Conservation (phyloP, 1,284 basidiomycete species). For the Boletellus deceptivus region DNA sequence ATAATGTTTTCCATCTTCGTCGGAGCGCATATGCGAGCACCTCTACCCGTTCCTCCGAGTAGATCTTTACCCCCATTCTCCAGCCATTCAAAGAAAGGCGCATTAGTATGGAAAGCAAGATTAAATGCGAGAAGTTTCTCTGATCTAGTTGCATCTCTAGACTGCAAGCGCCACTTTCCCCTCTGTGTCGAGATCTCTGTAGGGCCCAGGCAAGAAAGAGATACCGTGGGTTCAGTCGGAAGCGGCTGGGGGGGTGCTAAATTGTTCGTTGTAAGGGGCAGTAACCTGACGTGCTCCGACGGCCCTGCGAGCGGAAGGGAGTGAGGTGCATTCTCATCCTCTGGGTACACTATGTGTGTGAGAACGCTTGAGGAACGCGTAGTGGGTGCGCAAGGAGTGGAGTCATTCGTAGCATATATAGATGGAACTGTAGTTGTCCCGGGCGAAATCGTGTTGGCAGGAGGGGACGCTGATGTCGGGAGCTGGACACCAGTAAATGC, state of each 20-base stretch:
- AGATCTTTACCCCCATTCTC: slow-evolving; percentile 43
- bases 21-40: slow-evolving; percentile 6
- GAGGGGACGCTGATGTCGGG: slow-evolving; percentile 26
- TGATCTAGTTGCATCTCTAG: not conserved
- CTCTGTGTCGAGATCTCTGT: not conserved
- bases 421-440: not conserved
- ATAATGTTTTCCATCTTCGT: not conserved
- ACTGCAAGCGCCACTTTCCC: not conserved
- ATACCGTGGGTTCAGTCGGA: not conserved
- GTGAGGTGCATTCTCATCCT: slow-evolving; percentile 2
- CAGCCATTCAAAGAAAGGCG: slow-evolving; percentile 55
- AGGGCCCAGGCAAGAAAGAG: not conserved
- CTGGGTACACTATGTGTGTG: slow-evolving; percentile 17
- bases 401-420: slow-evolving; percentile 1
- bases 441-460: not conserved
- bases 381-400: slow-evolving; percentile 15
- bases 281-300: not conserved
- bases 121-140: slow-evolving; percentile 46
- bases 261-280: not conserved
- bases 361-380: slow-evolving; percentile 23
- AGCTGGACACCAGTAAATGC: slow-evolving; percentile 40
- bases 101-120: slow-evolving; percentile 47
- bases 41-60: slow-evolving; percentile 22
- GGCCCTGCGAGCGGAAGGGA: not conserved
- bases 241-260: not conserved